Evolutionary conservation across 148 eudicot genomes (phyloP).

Genomic region (Rhododendron vialii): DNA sequence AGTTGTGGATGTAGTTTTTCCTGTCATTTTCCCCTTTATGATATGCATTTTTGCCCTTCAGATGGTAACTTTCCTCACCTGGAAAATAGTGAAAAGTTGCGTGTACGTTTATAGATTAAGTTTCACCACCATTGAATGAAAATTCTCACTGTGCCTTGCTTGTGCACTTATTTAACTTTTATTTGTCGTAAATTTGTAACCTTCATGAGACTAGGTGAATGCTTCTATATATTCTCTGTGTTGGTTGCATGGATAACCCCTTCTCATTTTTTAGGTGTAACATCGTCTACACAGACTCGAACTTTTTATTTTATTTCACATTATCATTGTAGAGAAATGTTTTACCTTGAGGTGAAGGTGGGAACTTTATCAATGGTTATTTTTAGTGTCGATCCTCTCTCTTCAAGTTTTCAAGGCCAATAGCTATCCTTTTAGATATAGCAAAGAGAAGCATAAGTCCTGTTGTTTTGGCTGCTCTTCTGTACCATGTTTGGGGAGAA

Average conservation of each 20-base stretch:
- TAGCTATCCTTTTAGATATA: too few relatives aligned
- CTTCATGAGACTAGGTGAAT: background rate
- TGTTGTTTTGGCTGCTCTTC: too few relatives aligned
- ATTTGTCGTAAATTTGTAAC: too few relatives aligned
- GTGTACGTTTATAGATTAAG: background rate
- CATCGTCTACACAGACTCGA: background rate
- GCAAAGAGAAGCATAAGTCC: too few relatives aligned
- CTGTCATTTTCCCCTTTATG: background rate
- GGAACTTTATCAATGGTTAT: too few relatives aligned
- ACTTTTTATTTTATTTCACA: background rate
- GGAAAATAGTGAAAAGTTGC: background rate
- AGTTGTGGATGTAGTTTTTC: background rate
- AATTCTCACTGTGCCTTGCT: background rate
- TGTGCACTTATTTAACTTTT: too few relatives aligned
- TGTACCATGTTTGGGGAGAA: too few relatives aligned
- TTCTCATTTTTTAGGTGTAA: background rate
- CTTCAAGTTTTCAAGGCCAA: too few relatives aligned
- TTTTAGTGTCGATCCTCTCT: too few relatives aligned
- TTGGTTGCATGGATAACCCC: background rate
- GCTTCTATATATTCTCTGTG: background rate
- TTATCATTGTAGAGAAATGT: background rate
- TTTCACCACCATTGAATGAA: background rate
- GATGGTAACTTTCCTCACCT: background rate
- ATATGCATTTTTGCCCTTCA: background rate
- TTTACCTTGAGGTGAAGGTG: too few relatives aligned